Conservation (phyloP, 164 flowering plant species). For the Umbilicus rupestris region DNA sequence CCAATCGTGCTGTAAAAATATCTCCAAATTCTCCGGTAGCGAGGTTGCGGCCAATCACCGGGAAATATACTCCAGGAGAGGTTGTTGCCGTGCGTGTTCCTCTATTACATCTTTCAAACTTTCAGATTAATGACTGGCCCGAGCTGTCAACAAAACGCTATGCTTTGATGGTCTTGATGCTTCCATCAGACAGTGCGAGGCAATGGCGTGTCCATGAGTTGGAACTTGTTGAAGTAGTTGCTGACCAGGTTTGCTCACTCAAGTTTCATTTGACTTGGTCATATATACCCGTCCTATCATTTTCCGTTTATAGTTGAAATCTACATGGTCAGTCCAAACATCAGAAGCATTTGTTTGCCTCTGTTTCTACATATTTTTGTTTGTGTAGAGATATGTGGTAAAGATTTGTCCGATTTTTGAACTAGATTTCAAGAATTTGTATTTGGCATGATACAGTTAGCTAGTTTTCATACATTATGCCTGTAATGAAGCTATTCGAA, state of each 20-base stretch:
- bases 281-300: no score
- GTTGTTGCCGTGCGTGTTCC: conserved; percentile 89
- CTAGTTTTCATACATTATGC: no score
- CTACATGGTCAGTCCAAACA: background rate
- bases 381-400: no score
- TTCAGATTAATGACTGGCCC: conserved; percentile 74
- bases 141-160: conserved; percentile 66
- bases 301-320: no score
- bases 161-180: conserved; percentile 88
- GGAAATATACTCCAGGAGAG: conserved; percentile 62
- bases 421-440: no score
- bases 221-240: conserved; percentile 90
- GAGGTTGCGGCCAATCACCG: conserved; percentile 47
- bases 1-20: conserved; percentile 57
- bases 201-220: conserved; percentile 83
- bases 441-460: no score
- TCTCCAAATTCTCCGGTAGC: conserved; percentile 67
- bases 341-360: background rate
- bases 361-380: no score
- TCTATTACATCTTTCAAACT: conserved; percentile 65
- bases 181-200: conserved; percentile 77
- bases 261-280: background rate
- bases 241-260: conserved; percentile 55
- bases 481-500: no score
- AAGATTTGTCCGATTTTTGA: no score